Percentiles rank a stretch among this genome's conserved stretches.
phyloP scores from a whole-genome alignment of 2,329 filamentous ascomycete genomes.

The Teratosphaeria pseudoeucalypti region DNA sequence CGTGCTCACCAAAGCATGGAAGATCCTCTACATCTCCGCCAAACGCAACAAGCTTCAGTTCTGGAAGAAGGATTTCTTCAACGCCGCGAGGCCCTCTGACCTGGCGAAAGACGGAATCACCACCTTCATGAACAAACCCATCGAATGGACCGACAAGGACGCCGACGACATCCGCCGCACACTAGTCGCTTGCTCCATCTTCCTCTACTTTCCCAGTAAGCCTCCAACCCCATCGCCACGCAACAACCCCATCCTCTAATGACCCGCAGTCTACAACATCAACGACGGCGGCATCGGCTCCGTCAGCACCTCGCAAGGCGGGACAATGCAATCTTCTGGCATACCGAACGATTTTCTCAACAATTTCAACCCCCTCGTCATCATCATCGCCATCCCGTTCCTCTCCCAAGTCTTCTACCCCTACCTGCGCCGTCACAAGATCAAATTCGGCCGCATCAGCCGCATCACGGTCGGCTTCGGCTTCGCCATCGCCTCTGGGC shows the following conservation, averaged over 20 bases:
- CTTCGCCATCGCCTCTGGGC: constrained; percentile 39
- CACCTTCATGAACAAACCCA: constrained; percentile 8
- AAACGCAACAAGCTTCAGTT: constrained; percentile 14
- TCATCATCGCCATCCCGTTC: constrained; percentile 34
- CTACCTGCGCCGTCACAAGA: constrained; percentile 27
- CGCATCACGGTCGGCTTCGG: constrained; percentile 35
- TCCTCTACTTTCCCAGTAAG: constrained; percentile 35
- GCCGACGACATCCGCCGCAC: constrained; percentile 60
- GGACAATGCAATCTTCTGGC: constrained; percentile 6
- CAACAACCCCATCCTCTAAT: too few relatives aligned
- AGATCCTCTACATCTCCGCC: constrained; percentile 11
- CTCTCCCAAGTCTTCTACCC: constrained; percentile 33
- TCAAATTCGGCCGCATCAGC: constrained; percentile 11
- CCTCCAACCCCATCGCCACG: too few relatives aligned
- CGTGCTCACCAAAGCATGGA: constrained; percentile 13
- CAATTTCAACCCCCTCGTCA: constrained; percentile 35
- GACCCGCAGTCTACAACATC: not conserved
- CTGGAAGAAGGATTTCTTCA: constrained; percentile 15
- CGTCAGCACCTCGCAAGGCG: constrained; percentile 11
- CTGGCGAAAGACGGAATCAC: constrained; percentile 11
- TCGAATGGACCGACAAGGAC: constrained; percentile 56
- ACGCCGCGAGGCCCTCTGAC: constrained; percentile 13
- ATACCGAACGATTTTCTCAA: constrained; percentile 37
- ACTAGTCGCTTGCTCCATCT: constrained; percentile 56
- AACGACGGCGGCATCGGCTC: constrained; percentile 23